Base-by-base conservation (phyloP, 164 flowering plant genomes). In the Tetrastigma voinierianum region DNA sequence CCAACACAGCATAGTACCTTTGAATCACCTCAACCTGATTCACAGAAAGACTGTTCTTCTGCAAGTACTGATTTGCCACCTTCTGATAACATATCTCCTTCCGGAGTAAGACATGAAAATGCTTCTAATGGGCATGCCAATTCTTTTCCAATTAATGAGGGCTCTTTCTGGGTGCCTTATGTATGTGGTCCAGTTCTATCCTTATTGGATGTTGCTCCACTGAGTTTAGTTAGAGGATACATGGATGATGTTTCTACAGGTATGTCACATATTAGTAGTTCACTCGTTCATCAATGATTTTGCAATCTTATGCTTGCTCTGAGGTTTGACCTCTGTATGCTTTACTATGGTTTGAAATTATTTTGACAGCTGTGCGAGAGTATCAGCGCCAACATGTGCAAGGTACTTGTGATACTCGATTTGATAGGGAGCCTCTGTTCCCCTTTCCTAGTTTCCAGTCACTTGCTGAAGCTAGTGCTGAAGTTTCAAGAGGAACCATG, bases 161-260 rank as follows among this genome's bases (percentile, higher is more conserved):
- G 68, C 60, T 56, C 77, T 58, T 62, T 66, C 17, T 91, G 97
- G 98, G 51, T 75, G 62, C 96, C 97, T 70, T 67, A 15, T 55
- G 67, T 85, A 61, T 70, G 57, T 70, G 86, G 83, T 61, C 83
- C 89, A 21, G 63, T 87, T 62, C 57, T 77, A 44, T 86, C 98
- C 3, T 70, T 93, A 70, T 72, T 88, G 60, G 98, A 96, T 84
- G 96, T 86, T 18, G 88, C 94, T 63, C 96, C 99, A 51, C 91
- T 93, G 62, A 65, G 78, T 61, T 71, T 93, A 53, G 90, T 77
- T 72, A 82, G 79, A 64, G 75, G 68, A 70, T 96, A 82, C 67
- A 69, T 96, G 65, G 74, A 81, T 67, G 99, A 90, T 70, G 83
- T 89, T 72, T 67, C 77, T 59, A 74, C 65, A 64, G 97, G 98